Base-by-base conservation (phyloP, 1,284 basidiomycete genomes). In the Moniliophthora roreri region DNA sequence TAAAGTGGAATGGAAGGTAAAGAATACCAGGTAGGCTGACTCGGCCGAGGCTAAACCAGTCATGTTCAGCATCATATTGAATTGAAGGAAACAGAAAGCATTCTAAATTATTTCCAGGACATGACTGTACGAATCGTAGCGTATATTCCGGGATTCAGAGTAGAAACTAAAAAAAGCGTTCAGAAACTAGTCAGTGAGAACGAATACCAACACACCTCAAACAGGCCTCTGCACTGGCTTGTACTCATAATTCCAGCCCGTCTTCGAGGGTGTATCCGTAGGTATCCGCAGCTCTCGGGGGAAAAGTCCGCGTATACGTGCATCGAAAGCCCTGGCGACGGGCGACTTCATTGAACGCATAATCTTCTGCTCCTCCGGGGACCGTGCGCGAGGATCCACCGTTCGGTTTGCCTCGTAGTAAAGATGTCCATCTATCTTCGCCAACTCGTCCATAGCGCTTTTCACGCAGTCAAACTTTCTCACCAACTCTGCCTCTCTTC, bases 161-260 rank as follows among this genome's bases (percentile, higher is more conserved):
- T n/a, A n/a, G n/a, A n/a, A n/a, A n/a, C n/a, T n/a, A n/a, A n/a
- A n/a, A n/a, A n/a, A n/a, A n/a, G n/a, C n/a, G n/a, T n/a, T n/a
- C n/a, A n/a, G n/a, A n/a, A n/a, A n/a, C n/a, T n/a, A n/a, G n/a
- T n/a, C n/a, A n/a, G n/a, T n/a, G n/a, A n/a, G n/a, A n/a, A n/a
- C n/a, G n/a, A n/a, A n/a, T n/a, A n/a, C n/a, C 34, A 20, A 42
- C 46, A 39, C 41, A 40, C 41, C 35, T 65, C 67, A 79, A 50
- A 78, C 54, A 20, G 81, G 78, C 36, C 79, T 77, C 50, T 76
- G 69, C 61, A 85, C 77, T 35, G 85, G 79, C 52, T 78, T 87
- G 79, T 84, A 92, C n/a, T 88, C 81, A 62, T 91, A 86, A 49
- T 84, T 82, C 91, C 90, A 93, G 1, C 91, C 91, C 36, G 74